Evolutionary conservation across 164 flowering plant genomes (phyloP).

Genomic region (Hamamelis virginiana): DNA sequence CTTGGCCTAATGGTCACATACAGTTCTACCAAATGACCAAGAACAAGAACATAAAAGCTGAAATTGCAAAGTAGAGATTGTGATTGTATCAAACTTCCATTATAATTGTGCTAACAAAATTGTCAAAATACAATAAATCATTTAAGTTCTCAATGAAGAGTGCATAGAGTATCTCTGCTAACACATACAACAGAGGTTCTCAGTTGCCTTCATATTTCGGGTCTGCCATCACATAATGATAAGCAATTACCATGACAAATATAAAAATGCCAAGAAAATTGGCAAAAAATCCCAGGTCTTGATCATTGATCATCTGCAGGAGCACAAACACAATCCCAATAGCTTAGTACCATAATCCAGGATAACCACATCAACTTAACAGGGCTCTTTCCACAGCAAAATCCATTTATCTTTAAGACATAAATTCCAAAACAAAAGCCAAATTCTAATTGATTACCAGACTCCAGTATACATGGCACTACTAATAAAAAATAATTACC

Average conservation of each 20-base stretch:
- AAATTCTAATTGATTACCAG: no score
- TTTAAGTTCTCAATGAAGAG: background rate
- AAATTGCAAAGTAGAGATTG: background rate
- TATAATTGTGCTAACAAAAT: background rate
- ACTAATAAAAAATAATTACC: no score
- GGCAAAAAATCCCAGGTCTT: slow-evolving; percentile 26
- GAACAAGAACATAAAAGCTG: no score
- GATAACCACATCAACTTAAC: background rate
- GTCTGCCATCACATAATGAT: slow-evolving; percentile 32
- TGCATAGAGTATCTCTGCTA: background rate
- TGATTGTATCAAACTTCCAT: background rate
- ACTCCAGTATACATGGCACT: no score
- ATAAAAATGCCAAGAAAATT: slow-evolving; percentile 27
- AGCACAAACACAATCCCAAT: background rate
- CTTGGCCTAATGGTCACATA: no score
- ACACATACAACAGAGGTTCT: background rate
- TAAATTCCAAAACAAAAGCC: background rate
- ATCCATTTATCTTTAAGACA: no score
- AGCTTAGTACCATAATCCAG: no score
- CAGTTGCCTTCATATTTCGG: slow-evolving; percentile 25
- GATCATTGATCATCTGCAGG: slow-evolving; percentile 31
- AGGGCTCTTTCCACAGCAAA: background rate
- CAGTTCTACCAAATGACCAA: no score
- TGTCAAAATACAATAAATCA: background rate
- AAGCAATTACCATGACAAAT: slow-evolving; percentile 23